Base-by-base conservation (phyloP, 805 yeast genomes). In the Clavispora fructus region DNA sequence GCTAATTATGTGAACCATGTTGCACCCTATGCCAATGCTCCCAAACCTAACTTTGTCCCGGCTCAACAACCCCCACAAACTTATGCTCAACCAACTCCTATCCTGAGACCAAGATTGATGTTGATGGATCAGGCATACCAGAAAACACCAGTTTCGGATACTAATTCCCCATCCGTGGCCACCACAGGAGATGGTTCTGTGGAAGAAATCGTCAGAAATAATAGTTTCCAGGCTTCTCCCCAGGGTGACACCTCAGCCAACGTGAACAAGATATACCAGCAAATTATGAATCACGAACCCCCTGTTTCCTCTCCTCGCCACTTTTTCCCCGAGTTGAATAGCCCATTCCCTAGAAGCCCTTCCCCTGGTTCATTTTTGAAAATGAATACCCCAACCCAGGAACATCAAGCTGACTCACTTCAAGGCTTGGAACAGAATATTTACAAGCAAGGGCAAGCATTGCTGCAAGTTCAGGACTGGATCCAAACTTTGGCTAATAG, bases 381-480 rank as follows among this genome's bases (percentile, higher is more conserved):
- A 32, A 11, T 9, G 28, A 30, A 12, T 12, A 8, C 17, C 7
- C 28, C 28, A 13, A 23, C 38, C 2, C 50, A 52, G 17, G 52
- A 47, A 11, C 44, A 40, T 1, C 30, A 25, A 23, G 43, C 25
- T 26, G 26, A 48, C 27, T 42, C 37, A 6, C 55, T 53, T 31
- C 51, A 38, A 32, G 76, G 71, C 16, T 67, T 79, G 40, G 80
- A 78, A 51, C 70, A 69, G 40, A 78, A 69, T 46, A 61, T 78
- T 10, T 61, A 62, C 41, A 73, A 69, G 53, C 80, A 78, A 51
- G 80, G 80, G 11, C 74, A 71, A 49, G 72, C 80, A 3, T 68
- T 79, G 44, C 77, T 69, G 57, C 82, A 78, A 55, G 79, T 77
- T 1, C 79, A 77, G 56, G 82, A 79, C 49, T 78, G 82, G 82